Conservation (phyloP, 148 eudicot species). For the Chenopodium suecicum region DNA sequence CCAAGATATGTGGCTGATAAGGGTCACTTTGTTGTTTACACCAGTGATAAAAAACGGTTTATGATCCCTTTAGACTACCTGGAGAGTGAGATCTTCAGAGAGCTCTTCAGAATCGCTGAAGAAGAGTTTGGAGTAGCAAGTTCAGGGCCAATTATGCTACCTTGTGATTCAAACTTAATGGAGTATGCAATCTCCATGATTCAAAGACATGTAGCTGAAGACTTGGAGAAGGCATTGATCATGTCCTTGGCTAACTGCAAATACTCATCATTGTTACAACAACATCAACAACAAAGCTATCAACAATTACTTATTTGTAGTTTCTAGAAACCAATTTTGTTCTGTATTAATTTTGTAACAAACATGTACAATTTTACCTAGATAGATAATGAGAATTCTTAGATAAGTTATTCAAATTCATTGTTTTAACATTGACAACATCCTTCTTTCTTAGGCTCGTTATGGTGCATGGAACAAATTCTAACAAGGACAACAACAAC, state of each 20-base stretch:
- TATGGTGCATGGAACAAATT: neutral
- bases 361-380: neutral
- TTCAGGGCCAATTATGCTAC: slow-evolving; percentile 17
- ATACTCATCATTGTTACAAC: neutral
- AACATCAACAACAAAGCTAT: neutral
- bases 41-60: slow-evolving; percentile 23
- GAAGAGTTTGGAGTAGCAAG: slow-evolving; percentile 20
- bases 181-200: slow-evolving; percentile 17
- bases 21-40: slow-evolving; percentile 26
- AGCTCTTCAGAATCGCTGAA: slow-evolving; percentile 17
- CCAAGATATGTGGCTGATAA: slow-evolving; percentile 6
- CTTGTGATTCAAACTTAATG: slow-evolving; percentile 19
- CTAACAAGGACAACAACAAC: no score
- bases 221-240: neutral
- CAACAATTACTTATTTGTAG: neutral
- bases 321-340: neutral
- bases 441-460: neutral
- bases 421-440: neutral
- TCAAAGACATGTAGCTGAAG: slow-evolving; percentile 1
- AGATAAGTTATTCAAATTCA: neutral
- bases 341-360: neutral
- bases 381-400: neutral
- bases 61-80: slow-evolving; percentile 25
- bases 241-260: neutral
- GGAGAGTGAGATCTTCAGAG: slow-evolving; percentile 6